Evolutionary conservation across 495 filamentous ascomycete genomes (phyloP).

Genomic region (Terfezia claveryi): DNA sequence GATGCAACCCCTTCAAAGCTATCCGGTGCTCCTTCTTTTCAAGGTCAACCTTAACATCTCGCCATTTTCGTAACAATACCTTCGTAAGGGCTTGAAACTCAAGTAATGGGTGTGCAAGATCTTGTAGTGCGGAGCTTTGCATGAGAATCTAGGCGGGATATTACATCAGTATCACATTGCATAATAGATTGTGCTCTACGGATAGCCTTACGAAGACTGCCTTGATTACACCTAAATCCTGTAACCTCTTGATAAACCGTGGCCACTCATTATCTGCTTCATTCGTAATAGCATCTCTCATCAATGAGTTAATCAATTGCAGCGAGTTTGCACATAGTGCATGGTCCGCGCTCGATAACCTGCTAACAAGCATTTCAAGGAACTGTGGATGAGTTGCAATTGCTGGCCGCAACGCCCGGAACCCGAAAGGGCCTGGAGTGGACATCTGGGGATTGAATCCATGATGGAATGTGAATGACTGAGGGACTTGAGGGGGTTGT

Average conservation of each 20-base stretch:
- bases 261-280: slow-evolving; percentile 69
- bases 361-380: slow-evolving; percentile 74
- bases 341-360: slow-evolving; percentile 83
- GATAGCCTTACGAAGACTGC: slow-evolving; percentile 40
- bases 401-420: slow-evolving; percentile 76
- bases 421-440: slow-evolving; percentile 39
- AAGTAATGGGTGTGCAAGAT: slow-evolving; percentile 75
- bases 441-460: slow-evolving; percentile 14
- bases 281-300: slow-evolving; percentile 77
- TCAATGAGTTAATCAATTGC: slow-evolving; percentile 83
- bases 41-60: slow-evolving; percentile 59
- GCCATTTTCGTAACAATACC: slow-evolving; percentile 74
- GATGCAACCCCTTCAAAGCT: slow-evolving; percentile 60
- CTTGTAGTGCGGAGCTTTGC: slow-evolving; percentile 84
- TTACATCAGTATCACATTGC: not conserved
- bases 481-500: not conserved
- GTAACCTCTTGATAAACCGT: slow-evolving; percentile 76
- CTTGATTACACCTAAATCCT: slow-evolving; percentile 83
- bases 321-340: slow-evolving; percentile 88
- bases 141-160: slow-evolving; percentile 37
- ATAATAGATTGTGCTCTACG: not conserved
- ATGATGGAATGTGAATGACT: slow-evolving; percentile 6
- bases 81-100: slow-evolving; percentile 91
- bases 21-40: slow-evolving; percentile 75
- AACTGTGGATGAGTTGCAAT: slow-evolving; percentile 81